Percentiles rank a stretch among this genome's conserved stretches.
Conservation (phyloP, 129 eudicot species). For the Artemisia annua region DNA sequence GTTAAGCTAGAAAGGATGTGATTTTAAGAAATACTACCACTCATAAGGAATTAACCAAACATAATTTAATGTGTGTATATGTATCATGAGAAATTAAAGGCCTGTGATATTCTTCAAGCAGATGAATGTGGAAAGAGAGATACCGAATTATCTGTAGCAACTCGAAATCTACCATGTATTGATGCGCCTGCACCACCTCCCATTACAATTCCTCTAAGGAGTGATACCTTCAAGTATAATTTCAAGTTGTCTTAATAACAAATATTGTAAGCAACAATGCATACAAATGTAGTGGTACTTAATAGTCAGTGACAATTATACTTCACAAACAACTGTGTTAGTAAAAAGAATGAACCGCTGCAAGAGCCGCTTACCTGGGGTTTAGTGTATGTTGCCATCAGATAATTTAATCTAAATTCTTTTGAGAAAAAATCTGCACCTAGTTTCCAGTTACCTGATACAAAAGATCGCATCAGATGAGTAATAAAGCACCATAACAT, state of each 20-base stretch:
- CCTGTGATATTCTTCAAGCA: background rate
- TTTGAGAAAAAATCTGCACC: constrained; percentile 63
- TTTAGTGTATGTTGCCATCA: constrained; percentile 76
- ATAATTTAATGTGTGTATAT: too few relatives aligned
- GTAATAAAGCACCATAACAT: background rate
- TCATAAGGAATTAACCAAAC: too few relatives aligned
- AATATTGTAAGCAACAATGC: constrained; percentile 11
- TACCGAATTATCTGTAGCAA: constrained; percentile 97
- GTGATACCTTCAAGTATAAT: constrained; percentile 57
- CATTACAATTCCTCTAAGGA: constrained; percentile 88
- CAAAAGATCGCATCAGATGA: constrained; percentile 7
- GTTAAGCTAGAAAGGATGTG: background rate
- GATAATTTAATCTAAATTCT: constrained; percentile 73
- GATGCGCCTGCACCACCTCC: constrained; percentile 98
- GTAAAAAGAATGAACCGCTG: background rate
- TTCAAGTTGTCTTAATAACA: constrained; percentile 21
- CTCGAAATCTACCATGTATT: constrained; percentile 91
- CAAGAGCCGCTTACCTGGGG: constrained; percentile 58
- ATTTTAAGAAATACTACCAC: too few relatives aligned
- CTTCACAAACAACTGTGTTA: background rate
- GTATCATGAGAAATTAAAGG: too few relatives aligned
- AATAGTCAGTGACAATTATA: background rate
- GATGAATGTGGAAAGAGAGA: constrained; percentile 20
- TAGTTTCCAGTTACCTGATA: constrained; percentile 64
- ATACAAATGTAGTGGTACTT: too few relatives aligned